Evolutionary conservation across 176 grass and related monocot genomes (phyloP), one percentile per base, ranked within the genome.

Genomic region (Typha latifolia): DNA sequence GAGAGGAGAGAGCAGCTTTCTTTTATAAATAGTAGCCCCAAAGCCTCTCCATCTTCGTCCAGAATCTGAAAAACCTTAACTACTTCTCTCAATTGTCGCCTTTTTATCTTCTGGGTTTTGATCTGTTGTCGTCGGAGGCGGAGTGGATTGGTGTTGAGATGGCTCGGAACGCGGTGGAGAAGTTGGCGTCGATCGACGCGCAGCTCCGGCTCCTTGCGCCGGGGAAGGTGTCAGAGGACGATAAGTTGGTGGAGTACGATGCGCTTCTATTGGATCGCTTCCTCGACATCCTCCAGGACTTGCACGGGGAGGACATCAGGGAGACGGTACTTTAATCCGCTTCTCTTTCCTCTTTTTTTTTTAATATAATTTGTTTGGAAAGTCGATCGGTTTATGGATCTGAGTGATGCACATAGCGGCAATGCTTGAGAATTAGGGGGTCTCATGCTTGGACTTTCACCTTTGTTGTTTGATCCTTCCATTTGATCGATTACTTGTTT

Each of bases 231-330:
- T 84, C 82, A 12, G 82, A 84, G 32, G 82, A 84, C 57, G 82
- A 84, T 31, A 84, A 79, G 65, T 66, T 84, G 49, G 71, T 84
- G 12, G 76, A 84, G 66, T 84, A 84, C 56, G 82, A 84, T 9
- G 82, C 82, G 8, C 64, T 79, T 31, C 82, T 84, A 3, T 62
- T 74, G 50, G 82, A 84, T 68, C 71, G 82, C 3, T 84, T 84
- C 61, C 76, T 84, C 22, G 71, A 84, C 61, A 84, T 79, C 51
- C 66, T 84, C 26, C 76, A 84, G 66, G 61, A 74, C 47, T 64
- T 84, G 57, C 82, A 84, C 49, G 82, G 82, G 4, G 67, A 70
- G 53, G 27, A 69, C 27, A 14, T 84, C 24, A 70, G 82, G 49
- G 82, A 84, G 51, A 62, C 73, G 70, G 82, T 84, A 84, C 56